Base-by-base conservation (phyloP, 345 rosid genomes). In the Brassica nigra region DNA sequence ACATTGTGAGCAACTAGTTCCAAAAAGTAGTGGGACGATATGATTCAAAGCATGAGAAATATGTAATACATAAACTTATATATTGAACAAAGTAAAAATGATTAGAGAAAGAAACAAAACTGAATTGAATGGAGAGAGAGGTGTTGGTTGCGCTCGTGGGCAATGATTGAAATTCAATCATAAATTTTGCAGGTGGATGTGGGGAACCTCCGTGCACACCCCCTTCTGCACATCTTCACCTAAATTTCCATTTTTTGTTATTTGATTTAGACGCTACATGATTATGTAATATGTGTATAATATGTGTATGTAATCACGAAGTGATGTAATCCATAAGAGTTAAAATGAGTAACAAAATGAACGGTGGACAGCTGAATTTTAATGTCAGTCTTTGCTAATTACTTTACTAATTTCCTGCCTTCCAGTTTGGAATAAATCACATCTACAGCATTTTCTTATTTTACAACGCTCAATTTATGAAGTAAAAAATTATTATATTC, bases 111-210 rank as follows among this genome's bases (percentile, higher is more conserved):
- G 55, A 59, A 64, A 10, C 14, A 54, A 8, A 55, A 58, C 36
- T 54, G 47, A 72, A 57, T 58, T 55, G 72, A 78, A 72, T 67
- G 28, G 54, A 70, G 28, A 44, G 67, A 58, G 58, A 42, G 23
- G 72, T 69, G 72, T 64, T 79, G 71, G 66, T 74, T 80, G 75
- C 65, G 57, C 68, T 65, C 83, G 83, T 80, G 83, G 72, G 80
- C 77, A 80, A 80, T 76, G 72, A 80, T 80, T 80, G 80, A 65
- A 55, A 39, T 64, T 14, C 69, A 76, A 71, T 80, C 77, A 80
- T 75, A 80, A 70, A 29, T 80, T 75, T 75, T 74, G 55, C 76
- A 80, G 80, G 80, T 80, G 80, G 76, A 54, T 80, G 83, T 80
- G 76, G 83, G 79, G 62, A 70, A 57, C 76, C 71, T 57, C 65